phyloP scores from a whole-genome alignment of 192 early-diverging fungal species.

The Phlyctochytrium arcticum region DNA sequence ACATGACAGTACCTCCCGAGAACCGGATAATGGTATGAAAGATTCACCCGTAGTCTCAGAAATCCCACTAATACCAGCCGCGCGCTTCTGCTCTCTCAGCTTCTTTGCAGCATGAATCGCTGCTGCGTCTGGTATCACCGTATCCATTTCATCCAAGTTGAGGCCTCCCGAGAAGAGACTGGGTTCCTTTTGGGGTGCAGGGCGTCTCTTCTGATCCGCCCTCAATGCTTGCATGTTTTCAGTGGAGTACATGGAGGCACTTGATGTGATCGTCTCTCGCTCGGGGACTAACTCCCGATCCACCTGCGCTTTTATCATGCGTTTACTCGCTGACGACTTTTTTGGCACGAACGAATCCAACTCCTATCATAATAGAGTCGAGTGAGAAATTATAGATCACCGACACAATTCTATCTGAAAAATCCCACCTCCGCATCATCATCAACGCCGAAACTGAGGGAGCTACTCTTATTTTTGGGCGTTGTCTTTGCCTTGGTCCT shows the following conservation, averaged over 20 bases:
- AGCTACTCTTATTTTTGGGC: not conserved
- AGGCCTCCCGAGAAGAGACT: constrained; percentile 9
- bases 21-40: constrained; percentile 18
- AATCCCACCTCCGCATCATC: constrained; percentile 21
- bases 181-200: constrained; percentile 15
- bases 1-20: not conserved
- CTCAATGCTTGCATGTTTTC: constrained; percentile 24
- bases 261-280: not conserved
- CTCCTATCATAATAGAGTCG: no score
- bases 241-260: constrained; percentile 11
- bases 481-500: not conserved
- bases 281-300: constrained; percentile 28
- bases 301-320: constrained; percentile 30
- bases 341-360: constrained; percentile 19
- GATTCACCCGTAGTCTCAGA: not conserved
- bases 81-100: constrained; percentile 28
- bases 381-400: no score
- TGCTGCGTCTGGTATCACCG: constrained; percentile 28
- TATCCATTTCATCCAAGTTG: not conserved
- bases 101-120: constrained; percentile 30
- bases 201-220: constrained; percentile 13
- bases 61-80: constrained; percentile 15
- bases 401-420: no score
- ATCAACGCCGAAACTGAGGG: constrained; percentile 26
- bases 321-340: constrained; percentile 27